A percentile compares a stretch with the other conserved stretches of the same genome.
Evolutionary conservation across 352 stramenopile species (phyloP).

Genomic region (Poterioochromonas sp.): DNA sequence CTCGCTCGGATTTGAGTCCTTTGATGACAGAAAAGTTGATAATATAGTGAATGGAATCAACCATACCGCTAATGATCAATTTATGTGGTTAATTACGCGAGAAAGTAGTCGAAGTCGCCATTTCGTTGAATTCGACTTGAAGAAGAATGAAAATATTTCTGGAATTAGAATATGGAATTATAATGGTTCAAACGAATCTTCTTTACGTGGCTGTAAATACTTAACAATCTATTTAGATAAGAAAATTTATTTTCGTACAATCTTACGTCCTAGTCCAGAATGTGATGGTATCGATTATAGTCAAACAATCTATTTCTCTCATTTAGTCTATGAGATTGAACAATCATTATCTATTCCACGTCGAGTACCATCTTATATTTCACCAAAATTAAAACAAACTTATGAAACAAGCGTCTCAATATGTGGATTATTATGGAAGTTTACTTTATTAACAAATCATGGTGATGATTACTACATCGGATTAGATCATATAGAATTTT

Average conservation of each 20-base stretch:
- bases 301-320: constrained; percentile 75
- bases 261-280: constrained; percentile 63
- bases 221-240: constrained; percentile 54
- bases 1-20: constrained; percentile 52
- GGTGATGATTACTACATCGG: constrained; percentile 72
- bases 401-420: constrained; percentile 68
- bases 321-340: too few relatives aligned
- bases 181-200: constrained; percentile 68
- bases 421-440: constrained; percentile 69
- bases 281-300: constrained; percentile 48
- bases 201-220: constrained; percentile 50
- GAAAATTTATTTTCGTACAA: constrained; percentile 38
- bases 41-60: constrained; percentile 7
- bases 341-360: constrained; percentile 40
- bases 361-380: constrained; percentile 54
- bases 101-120: constrained; percentile 16
- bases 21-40: constrained; percentile 56
- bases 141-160: constrained; percentile 48
- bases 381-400: constrained; percentile 66
- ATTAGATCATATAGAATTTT: constrained; percentile 72
- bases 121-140: constrained; percentile 55
- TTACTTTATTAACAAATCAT: constrained; percentile 40
- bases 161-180: constrained; percentile 83
- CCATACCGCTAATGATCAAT: constrained; percentile 49
- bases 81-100: constrained; percentile 39